Evolutionary conservation across 805 yeast species (phyloP).

Genomic region (Candida loeiensis): DNA sequence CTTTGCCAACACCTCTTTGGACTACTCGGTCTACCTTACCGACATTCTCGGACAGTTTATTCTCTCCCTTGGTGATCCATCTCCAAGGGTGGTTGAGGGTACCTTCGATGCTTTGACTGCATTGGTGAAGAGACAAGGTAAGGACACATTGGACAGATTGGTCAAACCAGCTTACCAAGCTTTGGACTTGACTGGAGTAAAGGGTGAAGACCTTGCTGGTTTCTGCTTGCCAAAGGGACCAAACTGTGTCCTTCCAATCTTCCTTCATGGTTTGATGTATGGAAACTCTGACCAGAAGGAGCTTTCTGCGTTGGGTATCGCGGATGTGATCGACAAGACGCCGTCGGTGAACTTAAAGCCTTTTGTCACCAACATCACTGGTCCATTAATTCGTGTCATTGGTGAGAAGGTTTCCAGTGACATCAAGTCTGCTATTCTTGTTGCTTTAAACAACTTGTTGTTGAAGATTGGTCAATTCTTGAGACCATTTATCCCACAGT

Average conservation of each 20-base stretch:
- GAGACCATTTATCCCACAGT: slow-evolving; percentile 94
- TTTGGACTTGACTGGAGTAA: slow-evolving; percentile 58
- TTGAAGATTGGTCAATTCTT: slow-evolving; percentile 83
- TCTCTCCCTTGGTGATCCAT: slow-evolving; percentile 66
- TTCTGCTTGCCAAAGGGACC: slow-evolving; percentile 81
- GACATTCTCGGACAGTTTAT: slow-evolving; percentile 75
- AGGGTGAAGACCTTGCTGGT: slow-evolving; percentile 67
- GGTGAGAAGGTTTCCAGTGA: slow-evolving; percentile 93
- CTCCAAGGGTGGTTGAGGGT: slow-evolving; percentile 57
- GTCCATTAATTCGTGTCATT: slow-evolving; percentile 95
- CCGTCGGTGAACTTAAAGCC: slow-evolving; percentile 81
- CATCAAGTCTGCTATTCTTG: slow-evolving; percentile 89
- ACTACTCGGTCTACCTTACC: slow-evolving; percentile 66
- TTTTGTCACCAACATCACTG: slow-evolving; percentile 89
- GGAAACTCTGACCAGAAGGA: slow-evolving; percentile 85
- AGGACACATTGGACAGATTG: slow-evolving; percentile 71
- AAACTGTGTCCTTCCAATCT: slow-evolving; percentile 81
- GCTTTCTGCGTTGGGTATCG: slow-evolving; percentile 81
- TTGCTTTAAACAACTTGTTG: slow-evolving; percentile 76
- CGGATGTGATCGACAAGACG: slow-evolving; percentile 79
- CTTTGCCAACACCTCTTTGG: slow-evolving; percentile 62
- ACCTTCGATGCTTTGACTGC: slow-evolving; percentile 64
- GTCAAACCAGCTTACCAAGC: slow-evolving; percentile 81
- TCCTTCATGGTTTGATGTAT: slow-evolving; percentile 92
- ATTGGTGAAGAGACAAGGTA: slow-evolving; percentile 67